A percentile compares a stretch with the other conserved stretches of the same genome.
These are phyloP conservation scores for Hanseniaspora hatyaiensis DNA, from an alignment of 805 yeast species.

Conservation along the genomic window DNA sequence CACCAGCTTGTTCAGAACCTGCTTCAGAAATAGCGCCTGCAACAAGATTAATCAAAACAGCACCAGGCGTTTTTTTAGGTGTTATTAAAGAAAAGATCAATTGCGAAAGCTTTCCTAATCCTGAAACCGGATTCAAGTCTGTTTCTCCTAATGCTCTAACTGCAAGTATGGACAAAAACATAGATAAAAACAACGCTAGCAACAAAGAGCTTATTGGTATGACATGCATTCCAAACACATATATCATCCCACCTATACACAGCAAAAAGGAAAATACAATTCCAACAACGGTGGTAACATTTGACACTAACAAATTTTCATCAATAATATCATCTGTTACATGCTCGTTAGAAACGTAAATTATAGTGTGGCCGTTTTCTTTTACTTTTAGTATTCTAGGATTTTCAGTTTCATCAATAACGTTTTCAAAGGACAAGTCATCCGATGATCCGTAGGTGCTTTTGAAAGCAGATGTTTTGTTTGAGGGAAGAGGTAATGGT, in stretches of 20 bases:
- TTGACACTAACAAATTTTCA: slow-evolving; percentile 39
- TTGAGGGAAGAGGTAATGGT: neutral
- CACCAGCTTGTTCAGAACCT: slow-evolving; percentile 98
- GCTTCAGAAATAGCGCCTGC: slow-evolving; percentile 98
- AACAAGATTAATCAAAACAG: slow-evolving; percentile 70
- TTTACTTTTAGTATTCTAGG: slow-evolving; percentile 19
- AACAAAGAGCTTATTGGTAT: slow-evolving; percentile 62
- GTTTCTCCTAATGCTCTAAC: slow-evolving; percentile 95
- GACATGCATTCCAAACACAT: slow-evolving; percentile 51
- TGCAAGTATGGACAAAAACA: slow-evolving; percentile 71
- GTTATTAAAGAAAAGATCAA: slow-evolving; percentile 71
- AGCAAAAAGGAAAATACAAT: slow-evolving; percentile 51
- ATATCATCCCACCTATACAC: slow-evolving; percentile 52
- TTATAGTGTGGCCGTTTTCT: slow-evolving; percentile 20
- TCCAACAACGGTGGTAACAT: slow-evolving; percentile 44
- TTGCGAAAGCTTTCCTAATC: slow-evolving; percentile 90
- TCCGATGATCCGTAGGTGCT: neutral
- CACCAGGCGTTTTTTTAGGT: slow-evolving; percentile 64
- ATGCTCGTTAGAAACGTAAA: slow-evolving; percentile 24
- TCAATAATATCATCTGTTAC: slow-evolving; percentile 33
- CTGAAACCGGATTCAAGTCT: slow-evolving; percentile 91
- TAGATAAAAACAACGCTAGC: slow-evolving; percentile 60
- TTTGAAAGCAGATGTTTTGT: neutral
- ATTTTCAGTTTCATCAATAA: neutral
- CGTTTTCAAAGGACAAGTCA: neutral